phyloP scores from a whole-genome alignment of 495 filamentous ascomycete genomes.

The Lophiostoma macrostomum region DNA sequence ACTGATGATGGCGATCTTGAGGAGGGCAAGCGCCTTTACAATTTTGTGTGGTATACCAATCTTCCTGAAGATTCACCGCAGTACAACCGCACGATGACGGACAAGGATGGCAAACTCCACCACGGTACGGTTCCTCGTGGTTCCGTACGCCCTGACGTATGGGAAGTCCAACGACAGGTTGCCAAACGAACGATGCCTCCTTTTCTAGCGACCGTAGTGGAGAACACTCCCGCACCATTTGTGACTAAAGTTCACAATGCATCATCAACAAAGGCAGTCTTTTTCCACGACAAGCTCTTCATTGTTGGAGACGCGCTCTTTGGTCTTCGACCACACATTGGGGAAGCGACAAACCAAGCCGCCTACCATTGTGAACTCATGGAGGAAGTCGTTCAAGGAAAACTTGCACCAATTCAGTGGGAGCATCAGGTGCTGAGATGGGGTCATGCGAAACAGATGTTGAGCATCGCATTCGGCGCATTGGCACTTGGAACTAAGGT shows the following conservation, averaged over 20 bases:
- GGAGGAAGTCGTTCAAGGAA: too few relatives aligned
- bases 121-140: slow-evolving; percentile 51
- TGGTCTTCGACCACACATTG: slow-evolving; percentile 55
- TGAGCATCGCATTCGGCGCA: too few relatives aligned
- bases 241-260: slow-evolving; percentile 55
- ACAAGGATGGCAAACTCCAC: slow-evolving; percentile 45
- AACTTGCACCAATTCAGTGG: too few relatives aligned
- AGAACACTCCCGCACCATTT: slow-evolving; percentile 48
- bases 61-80: slow-evolving; percentile 46
- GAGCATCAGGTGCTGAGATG: too few relatives aligned
- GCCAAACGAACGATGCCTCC: slow-evolving; percentile 41
- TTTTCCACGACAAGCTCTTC: slow-evolving; percentile 49
- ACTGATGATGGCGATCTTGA: slow-evolving; percentile 48
- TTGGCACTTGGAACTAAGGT: too few relatives aligned
- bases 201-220: slow-evolving; percentile 53
- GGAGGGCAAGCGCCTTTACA: slow-evolving; percentile 47
- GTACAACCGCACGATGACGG: slow-evolving; percentile 52
- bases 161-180: slow-evolving; percentile 42
- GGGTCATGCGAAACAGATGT: too few relatives aligned
- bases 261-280: slow-evolving; percentile 44
- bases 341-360: slow-evolving; percentile 49
- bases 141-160: slow-evolving; percentile 42
- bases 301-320: slow-evolving; percentile 57
- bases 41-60: slow-evolving; percentile 58
- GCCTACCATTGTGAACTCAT: slow-evolving; percentile 49